Evolutionary conservation across 495 filamentous ascomycete species (phyloP).

Genomic region (Achaetomiella virescens): DNA sequence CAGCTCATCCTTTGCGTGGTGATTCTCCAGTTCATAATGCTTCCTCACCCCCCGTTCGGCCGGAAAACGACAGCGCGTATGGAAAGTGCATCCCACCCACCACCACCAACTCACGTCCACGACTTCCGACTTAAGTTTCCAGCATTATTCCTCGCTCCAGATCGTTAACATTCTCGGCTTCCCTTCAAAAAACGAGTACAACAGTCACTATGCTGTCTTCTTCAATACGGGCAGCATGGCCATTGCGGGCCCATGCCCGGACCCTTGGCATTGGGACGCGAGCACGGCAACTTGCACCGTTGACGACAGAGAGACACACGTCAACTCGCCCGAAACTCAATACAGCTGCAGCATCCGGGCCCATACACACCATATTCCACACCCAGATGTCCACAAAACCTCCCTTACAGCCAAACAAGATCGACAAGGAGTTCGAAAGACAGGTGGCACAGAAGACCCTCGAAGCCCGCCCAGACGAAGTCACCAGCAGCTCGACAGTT

Average conservation of each 20-base stretch:
- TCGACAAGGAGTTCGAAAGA: constrained; percentile 49
- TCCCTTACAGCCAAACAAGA: constrained; percentile 23
- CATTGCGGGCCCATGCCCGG: background rate
- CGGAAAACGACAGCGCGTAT: too few relatives aligned
- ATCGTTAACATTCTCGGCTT: too few relatives aligned
- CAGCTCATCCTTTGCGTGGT: background rate
- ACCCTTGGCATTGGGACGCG: background rate
- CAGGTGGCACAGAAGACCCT: constrained; percentile 46
- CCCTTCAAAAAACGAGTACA: too few relatives aligned
- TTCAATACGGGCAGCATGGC: background rate
- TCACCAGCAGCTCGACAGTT: constrained; percentile 51
- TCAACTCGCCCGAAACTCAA: background rate
- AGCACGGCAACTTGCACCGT: background rate
- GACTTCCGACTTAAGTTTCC: too few relatives aligned
- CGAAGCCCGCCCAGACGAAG: constrained; percentile 49
- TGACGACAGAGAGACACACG: background rate
- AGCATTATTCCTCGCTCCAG: too few relatives aligned
- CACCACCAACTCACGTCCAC: too few relatives aligned
- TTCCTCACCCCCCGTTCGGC: background rate
- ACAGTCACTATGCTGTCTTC: background rate
- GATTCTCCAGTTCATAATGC: background rate
- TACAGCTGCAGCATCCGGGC: background rate
- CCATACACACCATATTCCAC: background rate
- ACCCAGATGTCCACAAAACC: constrained; percentile 23
- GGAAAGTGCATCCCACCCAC: too few relatives aligned